Evolutionary conservation across 164 flowering plant genomes (phyloP), one percentile per base, ranked within the genome.

Genomic region (Aristolochia californica): DNA sequence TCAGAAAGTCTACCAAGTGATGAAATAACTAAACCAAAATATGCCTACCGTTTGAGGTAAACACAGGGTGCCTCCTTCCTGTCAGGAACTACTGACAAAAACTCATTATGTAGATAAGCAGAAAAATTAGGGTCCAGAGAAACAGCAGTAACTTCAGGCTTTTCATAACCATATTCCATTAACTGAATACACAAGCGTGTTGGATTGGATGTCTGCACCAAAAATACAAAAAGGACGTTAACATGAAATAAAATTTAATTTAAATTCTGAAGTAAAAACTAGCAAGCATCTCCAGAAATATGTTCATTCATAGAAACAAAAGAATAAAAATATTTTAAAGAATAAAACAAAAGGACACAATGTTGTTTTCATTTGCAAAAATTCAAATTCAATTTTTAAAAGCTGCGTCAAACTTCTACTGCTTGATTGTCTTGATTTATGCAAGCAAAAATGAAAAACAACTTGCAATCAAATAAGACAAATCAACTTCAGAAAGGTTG

Each of bases 51-150:
- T 70, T 60, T 73, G 66, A 93, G 74, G 59, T 78, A 88, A 43
- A 89, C 71, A 43, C 83, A 83, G 18, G 68, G 60, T 62, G 74
- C 77, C 72, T 76, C 84, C 61, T 82, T 82, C 62, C 65, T 75
- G 47, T 65, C 77, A 45, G 80, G 76, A 67, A 68, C 65, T 61
- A 70, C 79, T 24, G 82, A 70, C 23, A 93, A 78, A 69, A 87
- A 82, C 55, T 89, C 91, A 64, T 72, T 79, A 27, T 77, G 82
- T 57, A 93, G 67, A 75, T 87, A 90, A 23, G 77, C 70, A 23
- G 86, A 78, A 75, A 93, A 87, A 59, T 69, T 75, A 25, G 96
- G 96, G 61, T 93, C 97, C 75, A 93, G 72, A 21, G 83, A 78
- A 53, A 84, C 83, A 45, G 93, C 83, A 53, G 85, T 72, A 9